phyloP scores from a whole-genome alignment of 192 early-diverging fungal species.

The Backusella parvicylindrica region DNA sequence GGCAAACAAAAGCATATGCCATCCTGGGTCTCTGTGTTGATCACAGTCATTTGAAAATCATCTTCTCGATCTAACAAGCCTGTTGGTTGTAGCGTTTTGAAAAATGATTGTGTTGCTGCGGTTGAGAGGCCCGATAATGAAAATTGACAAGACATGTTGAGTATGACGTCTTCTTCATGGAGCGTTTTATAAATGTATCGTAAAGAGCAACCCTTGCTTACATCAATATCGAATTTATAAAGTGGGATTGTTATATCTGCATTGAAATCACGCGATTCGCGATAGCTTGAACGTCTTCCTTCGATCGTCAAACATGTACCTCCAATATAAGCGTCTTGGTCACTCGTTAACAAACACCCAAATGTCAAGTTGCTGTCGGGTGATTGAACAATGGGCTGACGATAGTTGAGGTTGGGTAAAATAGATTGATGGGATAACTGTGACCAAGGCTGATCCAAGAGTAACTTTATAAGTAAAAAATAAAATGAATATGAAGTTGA shows the following conservation, averaged over 20 bases:
- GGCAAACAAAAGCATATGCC: neutral
- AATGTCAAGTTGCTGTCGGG: neutral
- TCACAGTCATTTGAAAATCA: neutral
- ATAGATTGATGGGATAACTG: conserved; percentile 51
- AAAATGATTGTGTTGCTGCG: neutral
- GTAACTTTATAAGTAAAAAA: conserved; percentile 18
- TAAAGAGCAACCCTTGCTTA: neutral
- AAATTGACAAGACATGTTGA: conserved; percentile 2
- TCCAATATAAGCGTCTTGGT: neutral
- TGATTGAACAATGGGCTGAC: neutral
- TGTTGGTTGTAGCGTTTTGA: neutral
- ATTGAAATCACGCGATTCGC: neutral
- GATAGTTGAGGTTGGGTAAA: conserved; percentile 31
- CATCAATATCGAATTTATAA: neutral
- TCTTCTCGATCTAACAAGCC: neutral
- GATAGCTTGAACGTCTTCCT: neutral
- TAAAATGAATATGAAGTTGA: too few relatives aligned
- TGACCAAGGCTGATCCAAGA: conserved; percentile 41
- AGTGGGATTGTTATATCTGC: neutral
- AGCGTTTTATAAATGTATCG: neutral
- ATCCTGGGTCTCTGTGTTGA: neutral
- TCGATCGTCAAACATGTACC: neutral
- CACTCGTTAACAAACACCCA: neutral
- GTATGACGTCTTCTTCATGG: neutral
- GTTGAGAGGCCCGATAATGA: neutral